Evolutionary conservation across 2,329 filamentous ascomycete species (phyloP).

Genomic region (Akanthomyces dipterigenus): DNA sequence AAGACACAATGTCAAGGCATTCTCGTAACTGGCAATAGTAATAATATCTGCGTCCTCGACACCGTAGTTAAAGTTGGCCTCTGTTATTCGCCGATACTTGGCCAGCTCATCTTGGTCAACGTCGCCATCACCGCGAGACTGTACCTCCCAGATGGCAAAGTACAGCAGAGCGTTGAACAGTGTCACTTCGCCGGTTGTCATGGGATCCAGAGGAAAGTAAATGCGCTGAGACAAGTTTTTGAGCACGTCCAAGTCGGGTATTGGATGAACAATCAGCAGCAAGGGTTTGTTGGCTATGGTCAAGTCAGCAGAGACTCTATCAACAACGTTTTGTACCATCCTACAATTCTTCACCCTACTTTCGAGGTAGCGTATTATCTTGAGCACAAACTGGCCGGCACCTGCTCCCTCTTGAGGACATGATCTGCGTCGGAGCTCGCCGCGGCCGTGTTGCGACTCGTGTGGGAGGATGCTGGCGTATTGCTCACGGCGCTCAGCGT

Average conservation of each 20-base stretch:
- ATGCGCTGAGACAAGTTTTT: conserved; percentile 15
- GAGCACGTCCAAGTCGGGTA: conserved; percentile 13
- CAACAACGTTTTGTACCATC: too few species aligned
- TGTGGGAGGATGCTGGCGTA: neutral
- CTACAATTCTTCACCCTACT: neutral
- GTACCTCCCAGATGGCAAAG: conserved; percentile 14
- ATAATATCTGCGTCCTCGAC: conserved; percentile 14
- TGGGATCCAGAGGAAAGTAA: conserved; percentile 17
- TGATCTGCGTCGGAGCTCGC: neutral
- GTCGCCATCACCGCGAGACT: conserved; percentile 10
- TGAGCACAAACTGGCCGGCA: conserved; percentile 8
- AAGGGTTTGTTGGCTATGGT: neutral
- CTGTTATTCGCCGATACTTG: conserved; percentile 8
- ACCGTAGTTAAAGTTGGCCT: conserved; percentile 14
- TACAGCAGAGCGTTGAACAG: conserved; percentile 15
- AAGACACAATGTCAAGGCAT: conserved; percentile 14
- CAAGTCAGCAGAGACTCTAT: neutral
- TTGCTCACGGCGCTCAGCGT: neutral
- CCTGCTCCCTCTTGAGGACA: conserved; percentile 1
- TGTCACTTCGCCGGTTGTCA: conserved; percentile 14
- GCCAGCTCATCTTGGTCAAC: conserved; percentile 11
- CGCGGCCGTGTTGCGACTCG: neutral
- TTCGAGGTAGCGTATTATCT: conserved; percentile 6
- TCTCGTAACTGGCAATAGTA: conserved; percentile 14
- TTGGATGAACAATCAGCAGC: conserved; percentile 15